Base-by-base conservation (phyloP, 202 grass and related monocot species). In the Musa balbisiana region DNA sequence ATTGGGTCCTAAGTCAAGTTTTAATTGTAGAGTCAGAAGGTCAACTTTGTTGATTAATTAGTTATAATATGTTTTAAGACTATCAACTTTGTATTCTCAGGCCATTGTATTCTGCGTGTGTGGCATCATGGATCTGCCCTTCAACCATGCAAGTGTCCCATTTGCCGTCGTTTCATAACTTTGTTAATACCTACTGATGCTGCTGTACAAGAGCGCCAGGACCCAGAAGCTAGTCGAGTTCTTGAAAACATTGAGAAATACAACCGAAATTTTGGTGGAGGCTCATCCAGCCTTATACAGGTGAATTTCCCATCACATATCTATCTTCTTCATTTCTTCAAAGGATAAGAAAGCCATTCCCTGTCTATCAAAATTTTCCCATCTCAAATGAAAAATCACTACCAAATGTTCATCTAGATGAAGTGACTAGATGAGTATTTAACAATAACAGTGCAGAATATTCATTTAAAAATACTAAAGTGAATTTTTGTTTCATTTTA, bases 231-330 rank as follows among this genome's bases (percentile, higher is more conserved):
- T 73, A 82, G 76, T 8, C 81, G 49, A 64, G 79, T 95, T 29
- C 82, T 99, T 64, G 81, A 78, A 90, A 82, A 90, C 65, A 83
- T 99, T 62, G 87, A 85, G 54, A 81, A 85, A 73, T 99, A 99
- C 59, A 99, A 99, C 17, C 65, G 25, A 20, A 85, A 85, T 64
- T 95, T 94, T 80, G 95, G 95, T 82, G 95, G 91, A 81, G 75
- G 78, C 67, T 83, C 89, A 76, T 83, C 85, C 65, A 90, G 82
- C 87, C 78, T 99, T 71, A 78, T 85, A 73, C 95, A 99, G 95
- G 95, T 99, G 52, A 17, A 33, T 73, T 62, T 26, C 20, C 49
- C 60, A 26, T 53, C 11, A 15, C 63, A 43, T 73, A 14, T 25
- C 11, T 16, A 52, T 29, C 10, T 69, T 52, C 2, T 49, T 6